phyloP scores from a whole-genome alignment of 768 basidiomycete genomes.

The Rossbeevera mucosa region DNA sequence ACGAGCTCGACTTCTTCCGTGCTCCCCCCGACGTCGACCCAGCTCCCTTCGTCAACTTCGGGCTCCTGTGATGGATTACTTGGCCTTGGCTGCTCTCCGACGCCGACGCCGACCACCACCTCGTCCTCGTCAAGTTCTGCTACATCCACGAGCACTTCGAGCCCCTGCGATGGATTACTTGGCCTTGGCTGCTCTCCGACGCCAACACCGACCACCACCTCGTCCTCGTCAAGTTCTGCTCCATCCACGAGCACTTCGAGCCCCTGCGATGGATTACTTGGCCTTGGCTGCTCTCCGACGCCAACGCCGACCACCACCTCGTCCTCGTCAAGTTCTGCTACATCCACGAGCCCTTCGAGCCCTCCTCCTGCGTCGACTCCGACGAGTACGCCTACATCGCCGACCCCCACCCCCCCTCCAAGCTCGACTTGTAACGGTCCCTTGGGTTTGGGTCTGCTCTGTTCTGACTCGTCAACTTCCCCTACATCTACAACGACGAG shows the following conservation, averaged over 20 bases:
- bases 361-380: background rate
- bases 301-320: background rate
- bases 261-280: slow-evolving; percentile 19
- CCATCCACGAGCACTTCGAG: background rate
- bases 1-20: slow-evolving; percentile 11
- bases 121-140: background rate
- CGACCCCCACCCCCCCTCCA: background rate
- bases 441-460: background rate
- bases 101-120: slow-evolving; percentile 1
- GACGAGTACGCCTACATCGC: background rate
- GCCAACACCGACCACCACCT: background rate
- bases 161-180: slow-evolving; percentile 17
- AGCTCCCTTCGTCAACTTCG: background rate
- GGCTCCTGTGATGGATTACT: slow-evolving; percentile 18
- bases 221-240: background rate
- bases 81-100: slow-evolving; percentile 16
- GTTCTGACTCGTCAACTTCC: background rate
- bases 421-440: background rate
- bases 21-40: slow-evolving; percentile 7
- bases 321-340: background rate
- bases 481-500: background rate
- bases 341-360: background rate
- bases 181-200: slow-evolving; percentile 16
- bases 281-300: slow-evolving; percentile 14
- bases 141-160: too few species aligned